Evolutionary conservation across 208 protist species (phyloP).

Genomic region (Leishmania lainsoni): DNA sequence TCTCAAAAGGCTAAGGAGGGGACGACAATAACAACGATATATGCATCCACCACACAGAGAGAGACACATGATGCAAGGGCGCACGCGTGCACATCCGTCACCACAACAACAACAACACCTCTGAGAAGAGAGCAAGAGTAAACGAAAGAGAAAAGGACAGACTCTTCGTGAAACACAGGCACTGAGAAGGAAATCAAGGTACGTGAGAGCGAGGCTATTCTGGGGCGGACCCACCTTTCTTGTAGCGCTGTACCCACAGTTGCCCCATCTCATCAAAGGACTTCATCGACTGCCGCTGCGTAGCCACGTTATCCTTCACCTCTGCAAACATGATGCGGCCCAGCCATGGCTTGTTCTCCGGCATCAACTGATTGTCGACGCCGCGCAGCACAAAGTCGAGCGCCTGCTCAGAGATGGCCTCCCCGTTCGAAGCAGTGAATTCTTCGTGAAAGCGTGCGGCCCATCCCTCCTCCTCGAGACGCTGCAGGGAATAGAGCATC

Average conservation of each 20-base stretch:
- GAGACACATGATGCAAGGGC: neutral
- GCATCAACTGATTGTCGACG: conserved; percentile 78
- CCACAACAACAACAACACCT: neutral
- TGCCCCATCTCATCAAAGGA: conserved; percentile 72
- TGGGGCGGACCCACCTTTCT: conserved; percentile 22
- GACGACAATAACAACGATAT: neutral
- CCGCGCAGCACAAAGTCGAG: conserved; percentile 89
- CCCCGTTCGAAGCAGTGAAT: conserved; percentile 35
- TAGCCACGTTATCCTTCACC: conserved; percentile 48
- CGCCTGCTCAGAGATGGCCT: conserved; percentile 70
- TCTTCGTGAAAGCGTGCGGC: conserved; percentile 81
- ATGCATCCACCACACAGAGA: neutral
- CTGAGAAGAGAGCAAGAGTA: neutral
- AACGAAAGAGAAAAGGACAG: neutral
- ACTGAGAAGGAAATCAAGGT: neutral
- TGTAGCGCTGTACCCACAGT: conserved; percentile 82
- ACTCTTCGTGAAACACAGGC: neutral
- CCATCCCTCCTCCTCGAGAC: conserved; percentile 90
- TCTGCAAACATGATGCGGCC: conserved; percentile 90
- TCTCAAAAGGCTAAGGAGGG: neutral
- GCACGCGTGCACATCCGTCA: neutral
- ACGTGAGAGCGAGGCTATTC: neutral
- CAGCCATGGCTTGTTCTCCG: conserved; percentile 92
- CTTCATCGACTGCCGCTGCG: conserved; percentile 36
- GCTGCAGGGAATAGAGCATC: conserved; percentile 92